Evolutionary conservation across 2,329 filamentous ascomycete genomes (phyloP), one percentile per base, ranked within the genome.

Genomic region (Clarireedia monteithiana): DNA sequence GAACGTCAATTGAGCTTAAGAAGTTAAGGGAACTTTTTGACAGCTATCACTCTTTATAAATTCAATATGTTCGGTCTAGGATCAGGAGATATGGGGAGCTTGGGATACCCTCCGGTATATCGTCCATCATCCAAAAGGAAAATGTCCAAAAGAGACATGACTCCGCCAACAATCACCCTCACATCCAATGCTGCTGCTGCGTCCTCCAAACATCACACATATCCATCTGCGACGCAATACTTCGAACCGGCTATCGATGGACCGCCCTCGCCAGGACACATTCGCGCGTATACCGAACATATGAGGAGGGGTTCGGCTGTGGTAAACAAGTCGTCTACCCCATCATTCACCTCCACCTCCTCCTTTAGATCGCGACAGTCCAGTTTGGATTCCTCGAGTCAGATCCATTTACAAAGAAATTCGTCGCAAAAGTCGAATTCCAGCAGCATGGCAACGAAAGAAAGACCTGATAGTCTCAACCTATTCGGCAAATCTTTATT

Each of bases 221-320:
- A 50, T n/a, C 48, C 48, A 10, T 23, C 50, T 14, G 24, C 53
- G 6, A 24, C 30, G 58, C 75, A 79, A 57, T 72, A 80, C 53
- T 69, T 85, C 56, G 80, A 78, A 57, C 80, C 82, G 49, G 76
- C 82, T 59, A 70, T 84, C 55, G 80, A 85, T 62, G 79, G 79
- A 17, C 81, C 82, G 42, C 81, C 82, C 0, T 85, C 82, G 36
- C 80, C 82, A 27, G 77, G 81, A 63, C 76, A 75, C 59, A 75
- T 83, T 62, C 77, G 81, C 61, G 79, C 79, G 57, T 72, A 83
- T 52, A 82, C 74, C 67, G 77, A 78, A 67, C 78, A 83, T 69
- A 77, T 82, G 75, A 82, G 77, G 68, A 74, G 75, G 64, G 73
- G 75, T 24, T 79, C 80, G 24, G 71, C 74, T 53, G 68, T 69